Evolutionary conservation across 2,329 filamentous ascomycete genomes (phyloP).

Genomic region (Gyromitra esculenta): DNA sequence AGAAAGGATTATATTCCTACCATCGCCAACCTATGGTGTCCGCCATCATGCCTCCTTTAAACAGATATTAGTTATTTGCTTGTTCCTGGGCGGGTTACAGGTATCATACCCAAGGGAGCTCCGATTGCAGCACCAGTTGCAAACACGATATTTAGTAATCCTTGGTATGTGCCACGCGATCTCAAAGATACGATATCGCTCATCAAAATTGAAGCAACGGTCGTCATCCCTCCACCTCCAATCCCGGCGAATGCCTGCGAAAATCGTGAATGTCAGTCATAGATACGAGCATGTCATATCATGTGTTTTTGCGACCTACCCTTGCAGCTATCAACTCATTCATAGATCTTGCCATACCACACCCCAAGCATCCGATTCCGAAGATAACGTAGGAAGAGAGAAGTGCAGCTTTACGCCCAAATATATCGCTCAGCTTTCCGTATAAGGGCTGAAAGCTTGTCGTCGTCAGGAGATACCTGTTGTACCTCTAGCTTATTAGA

Average conservation of each 20-base stretch:
- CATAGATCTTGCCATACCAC: slow-evolving; percentile 72
- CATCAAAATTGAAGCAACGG: slow-evolving; percentile 73
- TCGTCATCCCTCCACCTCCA: slow-evolving; percentile 57
- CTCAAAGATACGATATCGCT: slow-evolving; percentile 76
- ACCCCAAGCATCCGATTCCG: slow-evolving; percentile 71
- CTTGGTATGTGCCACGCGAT: slow-evolving; percentile 78
- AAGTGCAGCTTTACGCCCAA: slow-evolving; percentile 73
- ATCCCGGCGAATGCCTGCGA: slow-evolving; percentile 60
- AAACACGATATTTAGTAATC: slow-evolving; percentile 76
- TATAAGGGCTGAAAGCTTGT: slow-evolving; percentile 80
- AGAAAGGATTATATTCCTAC: slow-evolving; percentile 61
- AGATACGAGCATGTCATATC: background rate
- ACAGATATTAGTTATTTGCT: slow-evolving; percentile 58
- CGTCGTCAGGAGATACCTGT: slow-evolving; percentile 75
- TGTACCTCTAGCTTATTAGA: slow-evolving; percentile 9
- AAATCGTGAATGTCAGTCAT: slow-evolving; percentile 58
- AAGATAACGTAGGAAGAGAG: slow-evolving; percentile 73
- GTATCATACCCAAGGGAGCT: slow-evolving; percentile 69
- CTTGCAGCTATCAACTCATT: slow-evolving; percentile 73
- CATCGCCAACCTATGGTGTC: slow-evolving; percentile 80
- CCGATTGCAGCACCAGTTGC: slow-evolving; percentile 74
- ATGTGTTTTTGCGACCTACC: slow-evolving; percentile 22
- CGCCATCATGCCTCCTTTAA: slow-evolving; percentile 69
- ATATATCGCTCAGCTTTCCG: slow-evolving; percentile 76
- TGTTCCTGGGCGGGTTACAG: slow-evolving; percentile 7